Evolutionary conservation across 495 filamentous ascomycete genomes (phyloP).

Genomic region (Xylaria telfairii): DNA sequence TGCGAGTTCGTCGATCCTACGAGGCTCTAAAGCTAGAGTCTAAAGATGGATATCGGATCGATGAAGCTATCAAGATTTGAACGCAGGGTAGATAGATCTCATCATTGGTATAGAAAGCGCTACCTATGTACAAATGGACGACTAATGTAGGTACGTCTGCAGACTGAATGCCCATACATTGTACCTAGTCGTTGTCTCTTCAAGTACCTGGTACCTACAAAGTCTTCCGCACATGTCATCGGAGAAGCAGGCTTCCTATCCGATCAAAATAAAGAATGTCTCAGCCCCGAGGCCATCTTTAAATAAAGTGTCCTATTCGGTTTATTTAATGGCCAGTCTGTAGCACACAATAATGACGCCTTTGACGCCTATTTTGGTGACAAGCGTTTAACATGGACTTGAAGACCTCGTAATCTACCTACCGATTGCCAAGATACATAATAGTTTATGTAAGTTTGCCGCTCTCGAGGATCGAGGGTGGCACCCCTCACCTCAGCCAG

Average conservation of each 20-base stretch:
- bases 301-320: neutral
- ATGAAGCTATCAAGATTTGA: neutral
- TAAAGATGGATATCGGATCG: neutral
- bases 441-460: slow-evolving; percentile 2
- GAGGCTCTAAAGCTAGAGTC: too few relatives aligned
- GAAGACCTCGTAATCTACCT: neutral
- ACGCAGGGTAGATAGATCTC: slow-evolving; percentile 12
- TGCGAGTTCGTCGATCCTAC: neutral
- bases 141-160: neutral
- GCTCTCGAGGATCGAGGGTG: neutral
- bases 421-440: neutral
- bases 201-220: neutral
- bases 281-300: neutral
- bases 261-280: neutral
- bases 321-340: neutral
- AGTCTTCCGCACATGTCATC: neutral
- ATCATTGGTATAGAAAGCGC: too few relatives aligned
- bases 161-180: neutral
- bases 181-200: neutral
- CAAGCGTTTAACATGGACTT: neutral
- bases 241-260: neutral
- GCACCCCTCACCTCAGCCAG: neutral
- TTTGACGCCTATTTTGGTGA: neutral
- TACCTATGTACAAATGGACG: neutral
- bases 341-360: neutral